Evolutionary conservation across 495 filamentous ascomycete species (phyloP).

Genomic region (Penicillium lagena): DNA sequence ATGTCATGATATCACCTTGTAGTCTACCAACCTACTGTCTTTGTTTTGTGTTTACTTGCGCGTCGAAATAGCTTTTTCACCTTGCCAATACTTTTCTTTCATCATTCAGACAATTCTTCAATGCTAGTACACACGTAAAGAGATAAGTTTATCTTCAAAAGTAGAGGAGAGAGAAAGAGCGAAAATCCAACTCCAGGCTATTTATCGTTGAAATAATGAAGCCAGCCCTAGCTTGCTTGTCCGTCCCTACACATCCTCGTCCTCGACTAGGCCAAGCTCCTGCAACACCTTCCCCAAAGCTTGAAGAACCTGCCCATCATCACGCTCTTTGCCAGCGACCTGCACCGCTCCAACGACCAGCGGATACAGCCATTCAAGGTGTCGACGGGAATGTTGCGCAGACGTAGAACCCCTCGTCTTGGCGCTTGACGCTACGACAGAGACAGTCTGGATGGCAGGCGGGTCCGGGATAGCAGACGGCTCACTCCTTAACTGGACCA

Average conservation of each 20-base stretch:
- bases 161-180: background rate
- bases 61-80: background rate
- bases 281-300: constrained; percentile 61
- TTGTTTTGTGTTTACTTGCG: constrained; percentile 1
- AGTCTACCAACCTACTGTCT: constrained; percentile 15
- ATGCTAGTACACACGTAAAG: too few relatives aligned
- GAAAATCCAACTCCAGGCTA: background rate
- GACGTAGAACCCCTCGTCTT: constrained; percentile 3
- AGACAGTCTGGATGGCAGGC: constrained; percentile 34
- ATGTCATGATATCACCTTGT: constrained; percentile 16
- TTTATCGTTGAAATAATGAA: background rate
- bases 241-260: background rate
- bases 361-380: constrained; percentile 76
- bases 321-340: constrained; percentile 56
- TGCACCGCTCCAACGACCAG: constrained; percentile 65
- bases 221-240: background rate
- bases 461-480: constrained; percentile 64
- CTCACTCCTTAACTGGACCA: constrained; percentile 63
- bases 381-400: constrained; percentile 46
- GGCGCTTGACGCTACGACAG: constrained; percentile 24
- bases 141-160: too few relatives aligned
- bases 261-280: constrained; percentile 49
- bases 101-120: too few relatives aligned
- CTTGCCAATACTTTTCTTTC: background rate
- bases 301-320: constrained; percentile 52